Percentiles rank a stretch among this genome's conserved stretches.
phyloP scores from a whole-genome alignment of 345 rosid genomes.

The Eucalyptus dawsonii region DNA sequence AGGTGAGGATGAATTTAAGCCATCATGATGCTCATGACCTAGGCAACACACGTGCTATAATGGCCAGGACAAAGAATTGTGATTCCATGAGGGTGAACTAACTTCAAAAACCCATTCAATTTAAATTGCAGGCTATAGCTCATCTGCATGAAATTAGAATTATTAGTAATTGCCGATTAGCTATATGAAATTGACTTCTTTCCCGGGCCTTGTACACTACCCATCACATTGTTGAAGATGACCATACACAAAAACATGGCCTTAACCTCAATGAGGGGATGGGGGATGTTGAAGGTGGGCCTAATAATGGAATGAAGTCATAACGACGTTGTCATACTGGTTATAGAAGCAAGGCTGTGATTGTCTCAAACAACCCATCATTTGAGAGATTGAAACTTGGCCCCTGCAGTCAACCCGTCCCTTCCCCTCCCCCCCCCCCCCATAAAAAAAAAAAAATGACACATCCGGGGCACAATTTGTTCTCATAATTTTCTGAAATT shows the following conservation, averaged over 20 bases:
- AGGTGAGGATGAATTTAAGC: not conserved
- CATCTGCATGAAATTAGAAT: not conserved
- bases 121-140: not conserved
- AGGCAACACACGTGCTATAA: not conserved
- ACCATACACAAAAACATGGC: not conserved
- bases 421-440: rapidly evolving
- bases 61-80: not conserved
- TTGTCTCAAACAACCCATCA: not conserved
- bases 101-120: not conserved
- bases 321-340: not conserved
- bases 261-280: not conserved
- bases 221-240: not conserved
- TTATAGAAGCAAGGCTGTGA: not conserved
- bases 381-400: not conserved
- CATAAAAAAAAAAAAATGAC: no score
- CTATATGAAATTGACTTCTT: not conserved
- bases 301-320: not conserved
- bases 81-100: not conserved
- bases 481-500: not conserved
- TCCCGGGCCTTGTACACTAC: rapidly evolving
- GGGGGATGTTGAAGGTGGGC: not conserved
- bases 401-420: not conserved
- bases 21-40: not conserved
- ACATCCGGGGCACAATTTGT: no score
- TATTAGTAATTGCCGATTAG: not conserved